Conservation (phyloP, 2,329 filamentous ascomycete genomes). For the Fonsecaea nubica region DNA sequence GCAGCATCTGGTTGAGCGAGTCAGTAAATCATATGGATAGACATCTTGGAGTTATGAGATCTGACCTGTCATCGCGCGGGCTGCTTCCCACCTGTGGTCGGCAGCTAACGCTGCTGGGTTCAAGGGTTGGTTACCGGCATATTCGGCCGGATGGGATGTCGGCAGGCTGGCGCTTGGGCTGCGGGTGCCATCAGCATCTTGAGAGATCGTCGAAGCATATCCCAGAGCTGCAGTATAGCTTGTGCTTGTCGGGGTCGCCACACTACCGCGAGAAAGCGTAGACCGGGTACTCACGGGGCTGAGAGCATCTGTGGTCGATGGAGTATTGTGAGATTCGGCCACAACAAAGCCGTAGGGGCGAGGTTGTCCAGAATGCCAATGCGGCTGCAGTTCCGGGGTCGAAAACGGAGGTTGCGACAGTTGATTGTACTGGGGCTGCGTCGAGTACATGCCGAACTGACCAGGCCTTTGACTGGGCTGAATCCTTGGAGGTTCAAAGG, state of each 20-base stretch:
- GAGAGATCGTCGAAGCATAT: constrained; percentile 26
- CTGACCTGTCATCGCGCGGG: constrained; percentile 30
- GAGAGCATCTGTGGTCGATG: constrained; percentile 24
- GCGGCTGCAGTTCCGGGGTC: background rate
- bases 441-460: constrained; percentile 5
- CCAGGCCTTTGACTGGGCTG: constrained; percentile 8
- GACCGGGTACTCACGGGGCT: constrained; percentile 29
- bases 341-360: background rate
- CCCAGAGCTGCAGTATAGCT: constrained; percentile 26
- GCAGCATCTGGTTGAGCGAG: constrained; percentile 18
- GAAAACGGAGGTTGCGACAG: background rate
- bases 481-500: constrained; percentile 16
- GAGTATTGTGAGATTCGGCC: constrained; percentile 6
- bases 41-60: background rate
- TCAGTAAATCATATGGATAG: background rate
- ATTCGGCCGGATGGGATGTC: background rate
- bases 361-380: constrained; percentile 1
- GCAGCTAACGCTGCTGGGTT: background rate
- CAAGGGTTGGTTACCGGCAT: constrained; percentile 7
- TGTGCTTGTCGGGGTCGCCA: constrained; percentile 18
- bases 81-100: background rate
- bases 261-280: constrained; percentile 18
- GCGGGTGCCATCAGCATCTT: constrained; percentile 25
- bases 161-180: constrained; percentile 25
- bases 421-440: constrained; percentile 11